Evolutionary conservation across 176 grass and related monocot species (phyloP).

Genomic region (Otatea glauca): DNA sequence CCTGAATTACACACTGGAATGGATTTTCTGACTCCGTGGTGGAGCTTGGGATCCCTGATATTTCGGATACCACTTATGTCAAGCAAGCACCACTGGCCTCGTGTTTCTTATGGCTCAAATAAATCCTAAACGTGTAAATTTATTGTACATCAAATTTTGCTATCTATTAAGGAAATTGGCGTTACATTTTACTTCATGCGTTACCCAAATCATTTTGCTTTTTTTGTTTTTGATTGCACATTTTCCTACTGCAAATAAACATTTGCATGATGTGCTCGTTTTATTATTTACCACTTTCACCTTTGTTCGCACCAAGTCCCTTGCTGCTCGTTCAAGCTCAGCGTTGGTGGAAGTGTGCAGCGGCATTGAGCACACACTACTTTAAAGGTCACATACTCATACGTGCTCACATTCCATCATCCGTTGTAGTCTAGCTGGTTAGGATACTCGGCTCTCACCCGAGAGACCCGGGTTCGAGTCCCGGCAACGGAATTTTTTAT

Average conservation of each 20-base stretch:
- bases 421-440: conserved; percentile 85
- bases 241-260: neutral
- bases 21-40: neutral
- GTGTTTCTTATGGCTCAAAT: conserved; percentile 37
- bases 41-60: conserved; percentile 33
- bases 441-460: conserved; percentile 92
- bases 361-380: too few species aligned
- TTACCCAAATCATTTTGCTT: neutral
- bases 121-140: conserved; percentile 17
- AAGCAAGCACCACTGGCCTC: conserved; percentile 6
- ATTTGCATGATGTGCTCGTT: neutral
- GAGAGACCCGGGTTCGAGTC: conserved; percentile 73
- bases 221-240: neutral
- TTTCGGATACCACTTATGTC: conserved; percentile 7
- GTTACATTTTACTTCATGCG: neutral
- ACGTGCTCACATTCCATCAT: rapidly evolving
- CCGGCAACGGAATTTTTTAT: conserved; percentile 59
- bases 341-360: too few species aligned
- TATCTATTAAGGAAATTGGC: conserved; percentile 29
- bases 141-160: conserved; percentile 9
- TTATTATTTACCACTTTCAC: neutral
- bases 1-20: conserved; percentile 42
- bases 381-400: neutral
- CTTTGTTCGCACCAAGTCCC: neutral
- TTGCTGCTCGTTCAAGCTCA: too few species aligned